A percentile compares a stretch with the other conserved stretches of the same genome.
These are phyloP conservation scores for Blastobotrys raffinosifermentans DNA, from an alignment of 1,139 yeast species.

Conservation along the genomic window DNA sequence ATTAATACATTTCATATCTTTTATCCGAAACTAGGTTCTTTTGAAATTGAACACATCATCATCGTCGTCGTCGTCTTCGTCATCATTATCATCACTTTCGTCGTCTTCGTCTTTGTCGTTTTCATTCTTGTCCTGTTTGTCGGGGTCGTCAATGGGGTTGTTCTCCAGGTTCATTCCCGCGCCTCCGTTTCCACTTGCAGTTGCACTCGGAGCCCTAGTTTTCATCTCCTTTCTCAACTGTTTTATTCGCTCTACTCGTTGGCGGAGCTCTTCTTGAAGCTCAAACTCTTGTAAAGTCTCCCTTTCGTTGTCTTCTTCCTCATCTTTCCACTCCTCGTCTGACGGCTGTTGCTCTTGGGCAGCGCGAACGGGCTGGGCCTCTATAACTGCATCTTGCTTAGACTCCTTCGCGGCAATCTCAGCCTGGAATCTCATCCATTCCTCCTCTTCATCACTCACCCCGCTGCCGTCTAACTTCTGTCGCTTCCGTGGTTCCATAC, in stretches of 20 bases:
- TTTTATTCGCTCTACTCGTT: conserved; percentile 10
- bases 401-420: conserved; percentile 12
- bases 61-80: conserved; percentile 12
- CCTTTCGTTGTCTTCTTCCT: conserved; percentile 9
- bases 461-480: too few relatives aligned
- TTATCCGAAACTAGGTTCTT: background rate
- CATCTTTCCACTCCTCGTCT: background rate
- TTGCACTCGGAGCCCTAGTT: background rate
- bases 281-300: conserved; percentile 14
- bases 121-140: conserved; percentile 2
- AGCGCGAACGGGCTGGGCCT: conserved; percentile 4
- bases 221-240: conserved; percentile 7
- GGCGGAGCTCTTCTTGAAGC: conserved; percentile 11
- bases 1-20: background rate
- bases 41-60: conserved; percentile 9
- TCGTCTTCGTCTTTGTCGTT: background rate
- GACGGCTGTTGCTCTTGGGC: background rate
- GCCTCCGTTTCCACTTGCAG: background rate
- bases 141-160: too few relatives aligned
- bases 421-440: conserved; percentile 19
- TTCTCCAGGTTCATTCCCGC: too few relatives aligned
- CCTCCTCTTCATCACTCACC: too few relatives aligned
- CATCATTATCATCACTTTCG: conserved; percentile 4
- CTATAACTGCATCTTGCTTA: conserved; percentile 3
- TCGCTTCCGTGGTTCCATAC: too few relatives aligned